A percentile compares a stretch with the other conserved stretches of the same genome.
Conservation (phyloP, 768 basidiomycete species). For the Sarcomyxa edulis region DNA sequence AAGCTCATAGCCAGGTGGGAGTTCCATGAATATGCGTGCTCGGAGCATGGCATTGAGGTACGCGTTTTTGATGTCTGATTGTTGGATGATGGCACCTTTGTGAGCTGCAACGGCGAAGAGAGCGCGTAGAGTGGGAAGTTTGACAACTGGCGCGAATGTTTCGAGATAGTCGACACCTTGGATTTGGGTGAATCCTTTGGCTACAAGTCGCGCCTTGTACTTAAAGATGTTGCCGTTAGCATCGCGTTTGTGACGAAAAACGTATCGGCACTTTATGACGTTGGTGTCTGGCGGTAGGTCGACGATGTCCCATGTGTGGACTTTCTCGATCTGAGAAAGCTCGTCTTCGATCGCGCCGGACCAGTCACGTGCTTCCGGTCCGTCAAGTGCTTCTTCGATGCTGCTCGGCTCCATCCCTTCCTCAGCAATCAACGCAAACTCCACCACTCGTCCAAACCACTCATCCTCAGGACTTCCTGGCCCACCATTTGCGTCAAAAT, state of each 20-base stretch:
- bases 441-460: constrained; percentile 1
- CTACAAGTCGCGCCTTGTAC: constrained; percentile 25
- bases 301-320: constrained; percentile 7
- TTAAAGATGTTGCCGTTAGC: constrained; percentile 1
- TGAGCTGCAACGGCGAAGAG: constrained; percentile 29
- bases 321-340: neutral
- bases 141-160: constrained; percentile 24
- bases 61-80: constrained; percentile 34
- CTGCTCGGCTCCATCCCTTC: constrained; percentile 5
- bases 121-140: constrained; percentile 20
- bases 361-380: constrained; percentile 9
- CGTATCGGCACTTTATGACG: neutral
- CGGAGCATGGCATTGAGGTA: constrained; percentile 23
- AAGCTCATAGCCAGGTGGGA: neutral
- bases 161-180: constrained; percentile 28
- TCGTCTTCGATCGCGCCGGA: constrained; percentile 3
- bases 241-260: neutral
- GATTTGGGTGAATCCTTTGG: constrained; percentile 28
- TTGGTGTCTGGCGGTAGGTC: constrained; percentile 1
- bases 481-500: neutral
- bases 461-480: neutral
- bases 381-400: neutral
- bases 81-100: constrained; percentile 27
- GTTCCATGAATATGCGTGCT: constrained; percentile 5
- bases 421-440: constrained; percentile 5